Base-by-base conservation (phyloP, 169 alveolate genomes). In the Plasmodium malariae region DNA sequence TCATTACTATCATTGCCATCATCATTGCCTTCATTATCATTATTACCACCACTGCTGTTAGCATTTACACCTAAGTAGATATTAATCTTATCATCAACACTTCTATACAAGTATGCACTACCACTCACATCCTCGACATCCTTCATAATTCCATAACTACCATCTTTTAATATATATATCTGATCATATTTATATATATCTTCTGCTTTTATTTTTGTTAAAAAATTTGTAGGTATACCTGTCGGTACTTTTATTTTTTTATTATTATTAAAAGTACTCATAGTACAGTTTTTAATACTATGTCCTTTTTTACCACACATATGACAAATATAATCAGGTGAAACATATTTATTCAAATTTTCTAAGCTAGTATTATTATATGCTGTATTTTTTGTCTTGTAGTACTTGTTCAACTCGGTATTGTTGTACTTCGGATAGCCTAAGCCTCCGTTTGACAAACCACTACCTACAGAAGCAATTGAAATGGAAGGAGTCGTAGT, bases 301-400 rank as follows among this genome's bases (percentile, higher is more conserved):
- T 95, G 97, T 5, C 97, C 97, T 34, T 95, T 89, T 54, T 95
- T 93, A 36, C 97, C 97, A 68, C 97, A 95, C 97, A 95, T 95
- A 60, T 95, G 97, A 88, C 97, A 95, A 14, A 95, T 95, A 80
- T 95, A 95, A 54, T 80, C 83, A 0, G 90, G 90, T 1, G 80
- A 54, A 0, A 80, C 72, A 7, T 37, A 40, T 57, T 63, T 68
- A 65, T 43, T 48, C 12, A n/a, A 12, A 67, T 45, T 32, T 7
- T 36, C 2, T 14, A 26, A 32, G 55, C 3, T 73, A 17, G 48
- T 26, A 76, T 30, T 62, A 36, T 43, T 76, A 14, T 40, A 30
- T 24, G 17, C n/a, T 26, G 24, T 11, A 43, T 67, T 49, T 51
- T 48, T 62, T 48, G 43, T 30, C 62, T 62, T 76, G 36, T 76